A percentile compares a stretch with the other conserved stretches of the same genome.
These are phyloP conservation scores for Parietichytrium sp. DNA, from an alignment of 108 stramenopile genomes.

Conservation along the genomic window DNA sequence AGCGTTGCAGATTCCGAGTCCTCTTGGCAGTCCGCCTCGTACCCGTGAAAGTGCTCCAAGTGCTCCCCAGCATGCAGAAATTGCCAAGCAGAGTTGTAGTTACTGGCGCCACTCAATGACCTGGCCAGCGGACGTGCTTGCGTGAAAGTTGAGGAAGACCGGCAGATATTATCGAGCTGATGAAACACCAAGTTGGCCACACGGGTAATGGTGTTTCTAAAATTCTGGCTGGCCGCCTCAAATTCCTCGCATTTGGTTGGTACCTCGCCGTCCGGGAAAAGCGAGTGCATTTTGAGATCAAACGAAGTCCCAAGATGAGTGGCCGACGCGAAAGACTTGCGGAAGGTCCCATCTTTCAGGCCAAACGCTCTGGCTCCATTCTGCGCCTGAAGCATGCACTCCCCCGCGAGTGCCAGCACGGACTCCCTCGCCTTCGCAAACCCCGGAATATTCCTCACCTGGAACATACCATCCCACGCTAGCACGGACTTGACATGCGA, in stretches of 20 bases:
- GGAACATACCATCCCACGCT: slow-evolving; percentile 9
- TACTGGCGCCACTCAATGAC: not conserved
- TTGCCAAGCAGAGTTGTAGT: not conserved
- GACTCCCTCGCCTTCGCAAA: not conserved
- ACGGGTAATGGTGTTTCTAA: not conserved
- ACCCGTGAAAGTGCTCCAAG: slow-evolving; percentile 28
- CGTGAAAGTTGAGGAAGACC: not conserved
- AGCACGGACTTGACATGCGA: too few species aligned
- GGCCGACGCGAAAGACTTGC: not conserved
- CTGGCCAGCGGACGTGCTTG: too few species aligned
- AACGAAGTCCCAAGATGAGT: not conserved
- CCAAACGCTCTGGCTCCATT: not conserved
- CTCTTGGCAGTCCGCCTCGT: not conserved
- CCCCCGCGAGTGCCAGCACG: not conserved
- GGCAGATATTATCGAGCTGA: not conserved
- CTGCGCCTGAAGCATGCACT: not conserved
- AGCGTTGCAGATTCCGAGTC: not conserved
- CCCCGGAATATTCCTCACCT: not conserved
- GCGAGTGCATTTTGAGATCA: not conserved
- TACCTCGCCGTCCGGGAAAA: not conserved
- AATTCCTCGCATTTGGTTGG: not conserved
- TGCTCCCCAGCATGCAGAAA: not conserved
- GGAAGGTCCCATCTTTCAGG: not conserved
- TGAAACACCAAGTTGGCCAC: slow-evolving; percentile 12
- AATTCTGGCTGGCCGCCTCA: not conserved